Conservation (phyloP, 176 grass and related monocot genomes). For the Musa acuminata region DNA sequence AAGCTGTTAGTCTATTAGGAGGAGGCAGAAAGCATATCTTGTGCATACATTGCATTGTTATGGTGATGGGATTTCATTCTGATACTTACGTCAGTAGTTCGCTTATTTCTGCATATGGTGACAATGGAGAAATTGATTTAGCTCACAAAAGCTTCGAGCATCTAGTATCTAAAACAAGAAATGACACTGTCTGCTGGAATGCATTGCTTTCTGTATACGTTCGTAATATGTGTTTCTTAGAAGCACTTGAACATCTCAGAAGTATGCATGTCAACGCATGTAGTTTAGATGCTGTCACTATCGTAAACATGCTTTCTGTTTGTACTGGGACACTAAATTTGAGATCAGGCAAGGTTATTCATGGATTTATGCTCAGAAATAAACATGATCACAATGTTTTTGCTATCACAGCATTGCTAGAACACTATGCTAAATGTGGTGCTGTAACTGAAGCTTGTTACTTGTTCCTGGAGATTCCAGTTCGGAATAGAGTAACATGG, state of each 20-base stretch:
- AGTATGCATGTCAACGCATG: constrained; percentile 9
- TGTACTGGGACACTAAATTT: constrained; percentile 11
- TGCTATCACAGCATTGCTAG: constrained; percentile 13
- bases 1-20: constrained; percentile 11
- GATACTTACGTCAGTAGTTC: constrained; percentile 13
- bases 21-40: background rate
- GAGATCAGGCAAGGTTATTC: constrained; percentile 14
- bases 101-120: constrained; percentile 20
- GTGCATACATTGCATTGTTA: constrained; percentile 18
- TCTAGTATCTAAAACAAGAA: background rate
- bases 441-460: constrained; percentile 5
- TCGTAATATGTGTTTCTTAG: constrained; percentile 6
- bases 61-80: constrained; percentile 14
- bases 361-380: constrained; percentile 20
- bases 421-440: constrained; percentile 13
- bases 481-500: constrained; percentile 22
- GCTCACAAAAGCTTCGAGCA: constrained; percentile 6
- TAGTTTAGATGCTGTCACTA: constrained; percentile 7
- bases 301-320: constrained; percentile 20
- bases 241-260: constrained; percentile 1
- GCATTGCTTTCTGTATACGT: constrained; percentile 15
- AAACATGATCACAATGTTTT: background rate
- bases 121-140: constrained; percentile 1
- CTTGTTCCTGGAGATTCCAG: constrained; percentile 11
- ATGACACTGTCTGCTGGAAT: constrained; percentile 8